These are phyloP conservation scores for Elsinoe australis DNA, from an alignment of 2,329 filamentous ascomycete genomes.

Conservation along the genomic window DNA sequence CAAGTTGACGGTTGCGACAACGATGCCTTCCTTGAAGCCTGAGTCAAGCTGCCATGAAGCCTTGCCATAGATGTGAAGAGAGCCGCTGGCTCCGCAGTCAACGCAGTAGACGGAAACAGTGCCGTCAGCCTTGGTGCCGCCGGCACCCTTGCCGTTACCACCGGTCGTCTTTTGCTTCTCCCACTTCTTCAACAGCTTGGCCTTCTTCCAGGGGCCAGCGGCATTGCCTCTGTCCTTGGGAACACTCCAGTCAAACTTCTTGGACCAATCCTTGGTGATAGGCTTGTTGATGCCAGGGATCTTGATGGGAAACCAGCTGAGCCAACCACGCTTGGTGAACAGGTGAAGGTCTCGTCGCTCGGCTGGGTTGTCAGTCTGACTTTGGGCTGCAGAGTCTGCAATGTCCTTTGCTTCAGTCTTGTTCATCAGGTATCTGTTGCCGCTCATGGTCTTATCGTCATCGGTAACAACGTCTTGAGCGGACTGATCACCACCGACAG, in stretches of 20 bases:
- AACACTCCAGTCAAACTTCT: background rate
- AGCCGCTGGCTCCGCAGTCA: conserved; percentile 5
- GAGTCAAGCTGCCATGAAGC: background rate
- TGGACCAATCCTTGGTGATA: background rate
- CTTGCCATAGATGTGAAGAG: background rate
- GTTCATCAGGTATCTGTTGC: background rate
- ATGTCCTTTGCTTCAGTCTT: conserved; percentile 1
- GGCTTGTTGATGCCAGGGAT: conserved; percentile 2
- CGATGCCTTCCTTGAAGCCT: conserved; percentile 8
- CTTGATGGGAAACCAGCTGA: conserved; percentile 2
- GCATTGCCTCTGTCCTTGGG: background rate
- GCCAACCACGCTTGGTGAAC: background rate
- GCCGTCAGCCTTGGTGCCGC: background rate
- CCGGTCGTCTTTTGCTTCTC: background rate
- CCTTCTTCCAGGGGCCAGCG: background rate
- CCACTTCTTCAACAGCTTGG: conserved; percentile 8
- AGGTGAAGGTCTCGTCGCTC: background rate
- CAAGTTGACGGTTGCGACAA: background rate
- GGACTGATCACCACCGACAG: background rate
- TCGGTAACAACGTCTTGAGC: background rate
- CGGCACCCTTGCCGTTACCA: background rate
- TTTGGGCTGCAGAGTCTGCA: background rate
- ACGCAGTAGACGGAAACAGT: conserved; percentile 9
- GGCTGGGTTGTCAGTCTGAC: background rate
- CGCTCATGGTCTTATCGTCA: background rate